Evolutionary conservation across 495 filamentous ascomycete genomes (phyloP).

Genomic region (Melanomma pulvis-pyrius): DNA sequence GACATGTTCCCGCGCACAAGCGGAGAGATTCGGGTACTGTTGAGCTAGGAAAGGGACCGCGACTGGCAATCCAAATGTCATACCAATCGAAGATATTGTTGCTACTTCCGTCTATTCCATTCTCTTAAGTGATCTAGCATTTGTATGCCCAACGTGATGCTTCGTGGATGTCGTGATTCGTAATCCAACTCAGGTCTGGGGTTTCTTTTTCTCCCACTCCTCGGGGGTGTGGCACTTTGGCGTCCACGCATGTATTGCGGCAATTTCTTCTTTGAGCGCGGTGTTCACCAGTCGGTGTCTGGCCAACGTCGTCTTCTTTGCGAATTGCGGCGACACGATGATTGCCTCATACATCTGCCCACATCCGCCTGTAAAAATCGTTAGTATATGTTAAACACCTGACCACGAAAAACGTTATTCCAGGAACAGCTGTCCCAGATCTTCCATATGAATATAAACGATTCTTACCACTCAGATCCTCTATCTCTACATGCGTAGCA

Average conservation of each 20-base stretch:
- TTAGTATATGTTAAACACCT: conserved; percentile 3
- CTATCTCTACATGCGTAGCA: conserved; percentile 85
- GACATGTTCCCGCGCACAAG: conserved; percentile 80
- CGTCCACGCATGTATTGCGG: conserved; percentile 96
- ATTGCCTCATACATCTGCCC: conserved; percentile 92
- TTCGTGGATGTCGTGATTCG: background rate
- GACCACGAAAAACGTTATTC: background rate
- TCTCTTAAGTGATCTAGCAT: background rate
- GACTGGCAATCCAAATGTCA: background rate
- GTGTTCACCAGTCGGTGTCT: conserved; percentile 88
- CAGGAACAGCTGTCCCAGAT: background rate
- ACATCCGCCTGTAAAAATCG: conserved; percentile 73
- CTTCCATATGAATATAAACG: background rate
- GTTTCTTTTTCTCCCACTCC: conserved; percentile 78
- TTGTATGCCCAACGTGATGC: background rate
- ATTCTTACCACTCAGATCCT: conserved; percentile 82
- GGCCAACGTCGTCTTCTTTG: conserved; percentile 82
- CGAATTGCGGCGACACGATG: conserved; percentile 86
- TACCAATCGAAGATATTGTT: background rate
- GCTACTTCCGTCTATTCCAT: background rate
- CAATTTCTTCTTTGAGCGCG: conserved; percentile 88
- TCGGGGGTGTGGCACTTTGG: conserved; percentile 95
- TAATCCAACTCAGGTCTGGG: conserved; percentile 24
- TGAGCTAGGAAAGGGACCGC: conserved; percentile 49
- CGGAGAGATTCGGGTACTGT: conserved; percentile 79